A percentile compares a stretch with the other conserved stretches of the same genome.
Conservation (phyloP, 495 filamentous ascomycete species). For the Trypethelium eluteriae region DNA sequence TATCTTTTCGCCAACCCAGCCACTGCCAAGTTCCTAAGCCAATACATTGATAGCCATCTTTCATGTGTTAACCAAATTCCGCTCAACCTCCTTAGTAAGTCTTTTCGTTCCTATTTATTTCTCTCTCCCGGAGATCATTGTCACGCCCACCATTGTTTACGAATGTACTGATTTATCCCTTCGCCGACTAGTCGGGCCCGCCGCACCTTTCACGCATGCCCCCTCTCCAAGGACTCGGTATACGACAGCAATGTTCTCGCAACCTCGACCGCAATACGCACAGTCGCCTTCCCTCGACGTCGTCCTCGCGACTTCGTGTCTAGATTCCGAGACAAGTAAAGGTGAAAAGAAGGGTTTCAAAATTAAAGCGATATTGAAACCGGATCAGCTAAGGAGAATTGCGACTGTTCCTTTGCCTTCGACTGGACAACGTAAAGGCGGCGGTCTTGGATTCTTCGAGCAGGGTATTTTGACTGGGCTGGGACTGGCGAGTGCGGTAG, state of each 20-base stretch:
- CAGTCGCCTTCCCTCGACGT: slow-evolving; percentile 15
- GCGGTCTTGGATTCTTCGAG: slow-evolving; percentile 46
- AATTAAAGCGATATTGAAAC: background rate
- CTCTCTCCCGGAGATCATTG: background rate
- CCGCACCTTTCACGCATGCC: slow-evolving; percentile 32
- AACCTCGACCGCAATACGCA: slow-evolving; percentile 39
- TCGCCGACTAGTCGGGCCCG: slow-evolving; percentile 33
- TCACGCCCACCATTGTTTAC: slow-evolving; percentile 8
- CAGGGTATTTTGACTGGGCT: slow-evolving; percentile 31
- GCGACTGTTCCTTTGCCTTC: slow-evolving; percentile 35
- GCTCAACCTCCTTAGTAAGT: slow-evolving; percentile 36
- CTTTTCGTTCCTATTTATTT: background rate
- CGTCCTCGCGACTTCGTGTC: slow-evolving; percentile 17
- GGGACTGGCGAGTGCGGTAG: slow-evolving; percentile 1
- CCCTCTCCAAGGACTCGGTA: slow-evolving; percentile 36
- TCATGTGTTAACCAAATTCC: slow-evolving; percentile 49
- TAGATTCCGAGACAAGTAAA: slow-evolving; percentile 17
- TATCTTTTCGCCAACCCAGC: slow-evolving; percentile 45
- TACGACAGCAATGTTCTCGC: slow-evolving; percentile 34
- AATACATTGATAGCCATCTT: slow-evolving; percentile 42
- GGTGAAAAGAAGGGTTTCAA: slow-evolving; percentile 5
- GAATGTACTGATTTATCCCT: slow-evolving; percentile 9
- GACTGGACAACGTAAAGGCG: slow-evolving; percentile 35
- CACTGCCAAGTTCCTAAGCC: slow-evolving; percentile 46
- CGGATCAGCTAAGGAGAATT: slow-evolving; percentile 27